These are phyloP conservation scores for Scalesia atractyloides DNA, from an alignment of 129 eudicot species.

Conservation along the genomic window DNA sequence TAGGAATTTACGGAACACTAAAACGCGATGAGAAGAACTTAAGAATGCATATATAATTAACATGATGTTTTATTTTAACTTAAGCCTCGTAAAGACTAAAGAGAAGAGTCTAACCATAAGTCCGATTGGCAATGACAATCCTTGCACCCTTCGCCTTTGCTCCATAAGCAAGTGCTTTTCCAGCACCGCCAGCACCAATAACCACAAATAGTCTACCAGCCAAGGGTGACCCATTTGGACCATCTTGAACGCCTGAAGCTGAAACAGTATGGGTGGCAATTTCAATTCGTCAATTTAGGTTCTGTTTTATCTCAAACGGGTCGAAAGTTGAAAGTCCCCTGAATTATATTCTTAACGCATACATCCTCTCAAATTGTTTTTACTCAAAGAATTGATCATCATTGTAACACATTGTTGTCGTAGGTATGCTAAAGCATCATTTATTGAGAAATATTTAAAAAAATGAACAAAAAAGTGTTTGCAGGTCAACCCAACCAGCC, in stretches of 20 bases:
- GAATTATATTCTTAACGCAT: conserved; percentile 3
- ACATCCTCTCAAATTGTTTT: neutral
- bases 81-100: neutral
- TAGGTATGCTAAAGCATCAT: neutral
- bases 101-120: conserved; percentile 57
- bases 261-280: conserved; percentile 8
- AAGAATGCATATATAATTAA: neutral
- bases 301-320: neutral
- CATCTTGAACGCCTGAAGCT: conserved; percentile 43
- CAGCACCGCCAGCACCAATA: conserved; percentile 98
- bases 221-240: conserved; percentile 64
- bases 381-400: neutral
- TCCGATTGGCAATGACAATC: conserved; percentile 89
- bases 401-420: neutral
- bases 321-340: neutral
- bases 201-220: conserved; percentile 80
- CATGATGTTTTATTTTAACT: neutral
- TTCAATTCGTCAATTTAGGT: neutral
- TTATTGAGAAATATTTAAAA: neutral
- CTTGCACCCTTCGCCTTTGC: conserved; percentile 96
- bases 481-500: neutral
- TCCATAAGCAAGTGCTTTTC: conserved; percentile 94
- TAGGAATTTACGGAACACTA: neutral
- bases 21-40: neutral
- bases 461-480: neutral